Base-by-base conservation (phyloP, 495 filamentous ascomycete species). In the Evernia prunastri region DNA sequence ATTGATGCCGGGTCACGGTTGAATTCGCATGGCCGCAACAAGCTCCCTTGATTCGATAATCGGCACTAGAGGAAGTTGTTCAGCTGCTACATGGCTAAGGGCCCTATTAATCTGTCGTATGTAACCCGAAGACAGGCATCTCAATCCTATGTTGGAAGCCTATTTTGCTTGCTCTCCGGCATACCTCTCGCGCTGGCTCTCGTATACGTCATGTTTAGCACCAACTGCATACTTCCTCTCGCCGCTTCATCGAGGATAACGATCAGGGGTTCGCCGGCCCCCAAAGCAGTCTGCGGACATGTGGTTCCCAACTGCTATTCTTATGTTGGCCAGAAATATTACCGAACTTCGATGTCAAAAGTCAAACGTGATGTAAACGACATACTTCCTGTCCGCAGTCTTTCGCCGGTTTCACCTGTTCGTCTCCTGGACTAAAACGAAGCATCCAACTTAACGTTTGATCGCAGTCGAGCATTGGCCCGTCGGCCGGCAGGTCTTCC, bases 381-480 rank as follows among this genome's bases (percentile, higher is more conserved):
- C 23, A 25, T 49, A 49, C 45, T 12, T 25, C 10, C 23, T 25
- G 45, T 49, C 23, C 45, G 45, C 45, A 25, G 45, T 49, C 23
- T 49, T 49, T 49, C 7, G 45, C n/a, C 45, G n/a, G 45, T 49
- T 49, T 27, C 45, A 49, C 8, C 45, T 49, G 45, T n/a, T 49
- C 23, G 45, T 23, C 45, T 49, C 45, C 45, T 23, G 13, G 45
- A 25, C 23, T 25, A 4, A 49, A 49, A 25, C 9, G 45, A 49
- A 49, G n/a, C 45, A 25, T 49, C 45, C 45, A 49, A 49, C 45
- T 49, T 25, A 23, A 49, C 5, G n/a, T 10, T 49, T 5, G 4
- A 25, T 25, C 8, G n/a, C 23, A 49, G 6, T 23, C 25, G 9
- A 49, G 23, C 23, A 27, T 49, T 27, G 45, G 45, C 45, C 23